Base-by-base conservation (phyloP, 192 early-diverging fungal species). In the Mycoemilia scoparia region DNA sequence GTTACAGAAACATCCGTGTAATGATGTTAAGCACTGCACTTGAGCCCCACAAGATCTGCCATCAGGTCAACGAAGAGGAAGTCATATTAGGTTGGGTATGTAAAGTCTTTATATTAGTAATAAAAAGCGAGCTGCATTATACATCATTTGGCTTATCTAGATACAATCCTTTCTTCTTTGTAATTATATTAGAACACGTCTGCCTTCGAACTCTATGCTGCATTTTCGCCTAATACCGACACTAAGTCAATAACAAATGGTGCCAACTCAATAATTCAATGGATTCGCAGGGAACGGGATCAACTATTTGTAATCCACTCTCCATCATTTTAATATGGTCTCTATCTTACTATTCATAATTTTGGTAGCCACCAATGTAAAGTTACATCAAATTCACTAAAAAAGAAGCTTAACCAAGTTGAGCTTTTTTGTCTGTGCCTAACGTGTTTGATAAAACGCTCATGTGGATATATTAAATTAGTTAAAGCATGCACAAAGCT, bases 221-320 rank as follows among this genome's bases (percentile, higher is more conserved):
- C 70, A 3, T 75, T 77, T 41, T 54, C 56, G 11, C 69, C 77
- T 0, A 25, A 63, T 9, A 64, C 76, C 10, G 63, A 71, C 3
- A 79, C 77, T 29, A 60, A 64, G 25, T 52, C 54, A 11, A 64
- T 82, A 36, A 78, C 78, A 12, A 48, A 65, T 1, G 57, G 67
- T 34, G 69, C 72, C 6, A 82, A 82, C 45, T 45, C 56, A 22
- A 56, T 82, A 17, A 46, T 82, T n/a, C 65, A 72, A 26, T 85
- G 82, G 82, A 73, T 82, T 32, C 73, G 70, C 32, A 75, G 69
- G 38, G 63, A 80, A 18, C 79, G 80, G 41, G 77, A 80, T 16
- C 73, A 64, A 32, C 40, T 84, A 24, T 74, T 84, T 46, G 75
- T 81, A 14, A 41, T 82, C 16, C 74, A 78, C 29, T 66, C 79